phyloP scores from a whole-genome alignment of 2,329 filamentous ascomycete genomes.

The Ustulina deusta region DNA sequence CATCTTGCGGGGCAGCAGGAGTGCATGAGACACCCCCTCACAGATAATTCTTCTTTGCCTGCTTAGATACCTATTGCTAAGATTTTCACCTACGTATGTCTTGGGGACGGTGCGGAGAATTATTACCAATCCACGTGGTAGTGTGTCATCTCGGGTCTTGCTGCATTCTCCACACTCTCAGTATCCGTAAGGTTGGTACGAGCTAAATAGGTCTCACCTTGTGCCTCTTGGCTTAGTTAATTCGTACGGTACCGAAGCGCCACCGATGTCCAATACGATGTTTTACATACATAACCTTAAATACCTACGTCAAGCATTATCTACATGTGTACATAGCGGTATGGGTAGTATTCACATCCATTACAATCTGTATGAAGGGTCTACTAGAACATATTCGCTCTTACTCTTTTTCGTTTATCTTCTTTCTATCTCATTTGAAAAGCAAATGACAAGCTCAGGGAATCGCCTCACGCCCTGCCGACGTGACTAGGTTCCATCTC shows the following conservation, averaged over 20 bases:
- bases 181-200: conserved; percentile 10
- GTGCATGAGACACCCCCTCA: background rate
- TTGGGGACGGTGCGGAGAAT: conserved; percentile 8
- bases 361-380: background rate
- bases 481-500: background rate
- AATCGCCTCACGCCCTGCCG: background rate
- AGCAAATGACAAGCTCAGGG: background rate
- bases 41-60: background rate
- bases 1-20: conserved; percentile 25
- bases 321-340: too few relatives aligned
- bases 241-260: background rate
- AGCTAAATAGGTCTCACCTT: conserved; percentile 4
- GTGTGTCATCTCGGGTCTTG: background rate
- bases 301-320: background rate
- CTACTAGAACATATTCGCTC: background rate
- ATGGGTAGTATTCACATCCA: background rate
- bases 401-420: background rate
- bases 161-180: background rate
- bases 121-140: conserved; percentile 11
- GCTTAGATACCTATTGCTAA: conserved; percentile 21
- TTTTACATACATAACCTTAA: background rate
- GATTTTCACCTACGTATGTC: background rate
- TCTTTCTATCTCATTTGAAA: too few relatives aligned
- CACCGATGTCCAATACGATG: background rate
- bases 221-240: background rate